phyloP scores from a whole-genome alignment of 1,284 basidiomycete species.

The Xerocomus alliaceus region DNA sequence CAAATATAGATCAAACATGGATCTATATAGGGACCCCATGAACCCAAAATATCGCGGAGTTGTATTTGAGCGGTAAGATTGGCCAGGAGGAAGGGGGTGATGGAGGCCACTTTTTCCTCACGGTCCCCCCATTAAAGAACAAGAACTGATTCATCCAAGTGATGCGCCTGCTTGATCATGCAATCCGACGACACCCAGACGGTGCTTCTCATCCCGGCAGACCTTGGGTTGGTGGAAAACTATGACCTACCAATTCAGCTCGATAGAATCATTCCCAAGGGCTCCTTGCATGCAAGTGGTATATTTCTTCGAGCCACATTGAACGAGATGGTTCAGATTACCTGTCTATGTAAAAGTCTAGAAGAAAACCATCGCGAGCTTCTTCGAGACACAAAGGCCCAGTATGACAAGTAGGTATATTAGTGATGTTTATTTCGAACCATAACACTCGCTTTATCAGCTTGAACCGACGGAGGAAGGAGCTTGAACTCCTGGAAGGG shows the following conservation, averaged over 20 bases:
- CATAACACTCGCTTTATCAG: constrained; percentile 5
- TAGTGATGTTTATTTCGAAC: rapidly evolving
- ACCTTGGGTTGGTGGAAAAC: neutral
- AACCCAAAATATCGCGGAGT: constrained; percentile 8
- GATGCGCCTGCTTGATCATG: constrained; percentile 16
- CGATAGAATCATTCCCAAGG: neutral
- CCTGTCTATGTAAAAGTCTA: neutral
- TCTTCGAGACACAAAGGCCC: constrained; percentile 8
- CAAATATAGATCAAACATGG: constrained; percentile 27
- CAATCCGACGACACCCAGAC: neutral
- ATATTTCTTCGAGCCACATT: constrained; percentile 17
- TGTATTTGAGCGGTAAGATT: neutral
- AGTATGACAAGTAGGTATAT: constrained; percentile 16
- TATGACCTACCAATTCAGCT: neutral
- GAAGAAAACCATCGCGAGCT: neutral
- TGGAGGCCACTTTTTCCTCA: constrained; percentile 3
- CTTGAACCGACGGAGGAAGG: neutral
- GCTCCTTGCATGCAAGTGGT: constrained; percentile 1
- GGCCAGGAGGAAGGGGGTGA: neutral
- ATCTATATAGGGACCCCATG: constrained; percentile 17
- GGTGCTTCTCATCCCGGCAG: constrained; percentile 9
- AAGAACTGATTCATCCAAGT: neutral
- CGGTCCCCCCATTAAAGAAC: neutral
- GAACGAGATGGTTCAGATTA: constrained; percentile 14
- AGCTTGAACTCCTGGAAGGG: constrained; percentile 12